Evolutionary conservation across 179 eudicot species (phyloP), one percentile per base, ranked within the genome.

Genomic region (Amaranthus tricolor): DNA sequence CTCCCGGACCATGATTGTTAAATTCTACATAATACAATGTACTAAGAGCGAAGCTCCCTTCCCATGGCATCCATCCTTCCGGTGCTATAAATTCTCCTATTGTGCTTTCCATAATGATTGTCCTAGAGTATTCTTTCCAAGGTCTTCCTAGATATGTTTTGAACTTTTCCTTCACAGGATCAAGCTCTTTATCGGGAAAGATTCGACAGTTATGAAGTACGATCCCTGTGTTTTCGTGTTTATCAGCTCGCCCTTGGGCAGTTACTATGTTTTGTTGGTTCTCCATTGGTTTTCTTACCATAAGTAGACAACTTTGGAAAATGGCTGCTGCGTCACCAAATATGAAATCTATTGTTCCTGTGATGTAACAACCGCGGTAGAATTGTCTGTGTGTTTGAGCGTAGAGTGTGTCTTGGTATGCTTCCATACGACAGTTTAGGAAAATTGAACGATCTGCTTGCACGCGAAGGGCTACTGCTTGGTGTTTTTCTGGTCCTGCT

Each of bases 401-500:
- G 8, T 91, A 93, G 0, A 93, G 83, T 31, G 95, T 87, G 85
- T 88, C 91, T 68, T 93, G 92, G 83, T 85, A 91, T 0, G 83
- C 98, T 56, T 85, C 89, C 87, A 93, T 89, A 3, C 88, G 76
- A 62, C 97, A 93, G 45, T 84, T 85, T 47, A 88, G 82, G 84
- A 92, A 90, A 48, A 89, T 83, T 8, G 94, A 78, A 7, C 78
- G 81, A 21, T 92, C 97, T 1, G 96, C 82, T 75, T 86, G 91
- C 17, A 91, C 96, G 17, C 97, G 78, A 2, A 92, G 82, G 50
- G 97, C 97, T 45, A 92, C 96, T 3, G 96, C 97, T 72, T 92
- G 96, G 65, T 88, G 89, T 76, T 88, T 88, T 56, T 85, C 82
- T 0, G 95, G 86, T 1, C 97, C 97, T 0, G 97, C 96, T 4